phyloP scores from a whole-genome alignment of 2,329 filamentous ascomycete genomes.

The Cercospora brassicicola region DNA sequence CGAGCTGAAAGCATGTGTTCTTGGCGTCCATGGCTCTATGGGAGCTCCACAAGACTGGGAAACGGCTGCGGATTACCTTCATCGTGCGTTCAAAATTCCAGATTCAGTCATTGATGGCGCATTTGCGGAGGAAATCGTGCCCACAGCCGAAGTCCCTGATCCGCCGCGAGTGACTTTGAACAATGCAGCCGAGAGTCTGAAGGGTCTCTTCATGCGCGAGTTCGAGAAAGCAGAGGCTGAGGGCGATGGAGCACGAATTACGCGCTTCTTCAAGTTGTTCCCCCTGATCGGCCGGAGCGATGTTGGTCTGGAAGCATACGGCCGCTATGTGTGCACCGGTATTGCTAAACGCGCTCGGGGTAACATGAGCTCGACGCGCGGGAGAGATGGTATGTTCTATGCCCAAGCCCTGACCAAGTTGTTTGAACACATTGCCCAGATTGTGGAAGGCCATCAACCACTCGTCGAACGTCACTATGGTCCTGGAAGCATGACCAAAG shows the following conservation, averaged over 20 bases:
- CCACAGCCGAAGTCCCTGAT: constrained; percentile 93
- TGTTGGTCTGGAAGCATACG: constrained; percentile 90
- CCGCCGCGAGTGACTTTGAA: constrained; percentile 83
- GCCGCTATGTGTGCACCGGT: constrained; percentile 91
- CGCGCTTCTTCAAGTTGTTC: constrained; percentile 96
- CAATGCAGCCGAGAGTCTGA: constrained; percentile 83
- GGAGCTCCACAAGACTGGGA: constrained; percentile 98
- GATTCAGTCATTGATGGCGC: constrained; percentile 75
- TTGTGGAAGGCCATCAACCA: constrained; percentile 86
- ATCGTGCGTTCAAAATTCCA: constrained; percentile 78
- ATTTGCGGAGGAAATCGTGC: constrained; percentile 90
- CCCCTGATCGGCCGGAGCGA: constrained; percentile 87
- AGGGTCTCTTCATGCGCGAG: constrained; percentile 85
- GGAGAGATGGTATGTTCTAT: constrained; percentile 84
- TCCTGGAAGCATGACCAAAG: constrained; percentile 84
- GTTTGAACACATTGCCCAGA: constrained; percentile 96
- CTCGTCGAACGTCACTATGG: constrained; percentile 95
- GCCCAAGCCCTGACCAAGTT: constrained; percentile 84
- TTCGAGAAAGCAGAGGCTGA: constrained; percentile 89
- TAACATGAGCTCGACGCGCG: constrained; percentile 68
- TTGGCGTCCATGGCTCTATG: constrained; percentile 94
- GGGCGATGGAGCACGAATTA: constrained; percentile 84
- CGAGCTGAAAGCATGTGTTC: constrained; percentile 93
- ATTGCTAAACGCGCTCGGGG: constrained; percentile 80
- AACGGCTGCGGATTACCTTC: constrained; percentile 85